These are phyloP conservation scores for Mycena venus DNA, from an alignment of 768 basidiomycete genomes.

Conservation along the genomic window DNA sequence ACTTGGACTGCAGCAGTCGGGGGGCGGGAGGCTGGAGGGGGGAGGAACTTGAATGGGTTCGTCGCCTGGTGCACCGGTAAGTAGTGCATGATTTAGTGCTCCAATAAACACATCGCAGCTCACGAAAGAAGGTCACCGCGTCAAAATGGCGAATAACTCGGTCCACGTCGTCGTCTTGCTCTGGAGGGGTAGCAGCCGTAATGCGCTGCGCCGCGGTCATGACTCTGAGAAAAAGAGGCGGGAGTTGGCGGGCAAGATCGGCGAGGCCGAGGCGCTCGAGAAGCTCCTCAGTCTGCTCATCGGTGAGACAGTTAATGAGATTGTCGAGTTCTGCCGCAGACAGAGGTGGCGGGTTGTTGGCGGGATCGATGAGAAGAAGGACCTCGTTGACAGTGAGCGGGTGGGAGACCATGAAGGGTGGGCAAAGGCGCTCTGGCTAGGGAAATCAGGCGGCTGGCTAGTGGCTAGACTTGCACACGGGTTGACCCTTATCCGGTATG, in stretches of 20 bases:
- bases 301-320: neutral
- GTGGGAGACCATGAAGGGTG: neutral
- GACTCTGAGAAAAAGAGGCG: neutral
- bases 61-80: too few relatives aligned
- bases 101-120: too few relatives aligned
- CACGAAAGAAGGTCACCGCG: too few relatives aligned
- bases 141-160: neutral
- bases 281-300: neutral
- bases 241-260: neutral
- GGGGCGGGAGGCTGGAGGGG: too few relatives aligned
- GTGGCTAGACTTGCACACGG: neutral
- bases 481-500: too few relatives aligned
- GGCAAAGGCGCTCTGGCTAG: neutral
- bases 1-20: too few relatives aligned
- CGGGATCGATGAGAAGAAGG: neutral
- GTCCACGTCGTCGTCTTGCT: neutral
- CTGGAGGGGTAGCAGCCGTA: neutral
- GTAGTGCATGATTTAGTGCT: too few relatives aligned
- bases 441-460: neutral
- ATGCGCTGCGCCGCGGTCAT: neutral
- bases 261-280: neutral
- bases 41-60: too few relatives aligned
- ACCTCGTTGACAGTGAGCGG: neutral
- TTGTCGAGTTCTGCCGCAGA: neutral
- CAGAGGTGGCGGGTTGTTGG: neutral